phyloP scores from a whole-genome alignment of 345 rosid genomes.

The Citrus hindsii region DNA sequence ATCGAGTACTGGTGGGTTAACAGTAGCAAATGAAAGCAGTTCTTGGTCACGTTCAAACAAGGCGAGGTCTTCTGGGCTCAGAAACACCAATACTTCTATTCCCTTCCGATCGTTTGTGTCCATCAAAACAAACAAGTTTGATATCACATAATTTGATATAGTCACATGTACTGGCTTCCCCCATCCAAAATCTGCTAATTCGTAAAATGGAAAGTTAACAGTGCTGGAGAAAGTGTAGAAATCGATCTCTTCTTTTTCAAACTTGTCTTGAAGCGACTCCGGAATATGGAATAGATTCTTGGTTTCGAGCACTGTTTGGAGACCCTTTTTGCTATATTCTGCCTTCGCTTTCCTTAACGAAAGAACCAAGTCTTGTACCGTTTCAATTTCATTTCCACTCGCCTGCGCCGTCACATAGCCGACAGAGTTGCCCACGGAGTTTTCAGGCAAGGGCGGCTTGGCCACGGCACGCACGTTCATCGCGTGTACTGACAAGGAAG shows the following conservation, averaged over 20 bases:
- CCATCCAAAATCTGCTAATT: constrained; percentile 32
- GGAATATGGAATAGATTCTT: background rate
- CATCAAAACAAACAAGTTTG: background rate
- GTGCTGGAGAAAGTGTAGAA: constrained; percentile 18
- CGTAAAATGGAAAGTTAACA: constrained; percentile 19
- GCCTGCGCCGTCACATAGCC: constrained; percentile 19
- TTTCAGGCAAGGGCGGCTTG: background rate
- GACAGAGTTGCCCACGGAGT: constrained; percentile 6
- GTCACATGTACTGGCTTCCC: constrained; percentile 34
- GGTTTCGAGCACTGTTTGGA: background rate
- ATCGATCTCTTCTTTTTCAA: constrained; percentile 17
- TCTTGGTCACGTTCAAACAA: constrained; percentile 13
- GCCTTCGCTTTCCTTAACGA: constrained; percentile 19
- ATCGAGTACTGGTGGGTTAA: background rate
- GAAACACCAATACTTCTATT: constrained; percentile 9
- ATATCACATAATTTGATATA: background rate
- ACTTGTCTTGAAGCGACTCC: constrained; percentile 9
- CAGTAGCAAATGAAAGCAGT: constrained; percentile 18
- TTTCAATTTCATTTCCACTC: constrained; percentile 20
- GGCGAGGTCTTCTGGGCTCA: constrained; percentile 22
- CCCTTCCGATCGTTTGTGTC: constrained; percentile 17
- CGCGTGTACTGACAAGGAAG: background rate
- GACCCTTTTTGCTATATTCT: constrained; percentile 15
- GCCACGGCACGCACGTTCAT: constrained; percentile 5
- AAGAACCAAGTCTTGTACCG: constrained; percentile 17